Evolutionary conservation across 2,329 filamentous ascomycete genomes (phyloP).

Genomic region (Celoporthe dispersa): DNA sequence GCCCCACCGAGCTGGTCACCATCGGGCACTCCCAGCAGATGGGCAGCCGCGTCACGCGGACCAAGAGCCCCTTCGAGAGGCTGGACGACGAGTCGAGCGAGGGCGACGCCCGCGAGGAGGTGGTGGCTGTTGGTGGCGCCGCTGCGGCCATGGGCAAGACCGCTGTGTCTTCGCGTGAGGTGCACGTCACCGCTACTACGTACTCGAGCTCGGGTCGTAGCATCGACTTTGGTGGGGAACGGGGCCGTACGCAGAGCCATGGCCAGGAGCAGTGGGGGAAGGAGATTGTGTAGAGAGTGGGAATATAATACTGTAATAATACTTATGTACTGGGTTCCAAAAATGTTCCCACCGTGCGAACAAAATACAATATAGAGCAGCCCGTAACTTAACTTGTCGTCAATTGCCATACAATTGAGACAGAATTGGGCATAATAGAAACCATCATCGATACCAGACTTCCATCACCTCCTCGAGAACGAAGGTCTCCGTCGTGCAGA

Average conservation of each 20-base stretch:
- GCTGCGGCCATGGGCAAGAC: neutral
- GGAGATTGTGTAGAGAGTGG: neutral
- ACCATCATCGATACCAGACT: neutral
- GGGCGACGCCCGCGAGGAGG: constrained; percentile 6
- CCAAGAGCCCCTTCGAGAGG: constrained; percentile 24
- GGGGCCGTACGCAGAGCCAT: neutral
- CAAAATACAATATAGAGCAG: neutral
- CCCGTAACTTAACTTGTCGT: neutral
- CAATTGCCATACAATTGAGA: neutral
- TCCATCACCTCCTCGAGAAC: neutral
- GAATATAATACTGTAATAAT: neutral
- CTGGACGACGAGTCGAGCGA: constrained; percentile 22
- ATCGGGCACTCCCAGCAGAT: constrained; percentile 20
- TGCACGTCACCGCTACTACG: neutral
- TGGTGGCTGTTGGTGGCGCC: no score
- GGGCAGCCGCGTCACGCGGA: constrained; percentile 12
- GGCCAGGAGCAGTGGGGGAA: constrained; percentile 1
- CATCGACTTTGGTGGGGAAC: neutral
- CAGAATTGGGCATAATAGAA: neutral
- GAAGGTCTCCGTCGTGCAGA: no score
- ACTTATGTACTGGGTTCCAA: neutral
- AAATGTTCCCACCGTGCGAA: neutral
- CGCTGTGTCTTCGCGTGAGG: neutral
- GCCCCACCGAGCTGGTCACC: constrained; percentile 25
- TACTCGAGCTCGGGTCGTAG: neutral